Evolutionary conservation across 2,329 filamentous ascomycete genomes (phyloP).

Genomic region (Stagonosporopsis chrysanthemi): DNA sequence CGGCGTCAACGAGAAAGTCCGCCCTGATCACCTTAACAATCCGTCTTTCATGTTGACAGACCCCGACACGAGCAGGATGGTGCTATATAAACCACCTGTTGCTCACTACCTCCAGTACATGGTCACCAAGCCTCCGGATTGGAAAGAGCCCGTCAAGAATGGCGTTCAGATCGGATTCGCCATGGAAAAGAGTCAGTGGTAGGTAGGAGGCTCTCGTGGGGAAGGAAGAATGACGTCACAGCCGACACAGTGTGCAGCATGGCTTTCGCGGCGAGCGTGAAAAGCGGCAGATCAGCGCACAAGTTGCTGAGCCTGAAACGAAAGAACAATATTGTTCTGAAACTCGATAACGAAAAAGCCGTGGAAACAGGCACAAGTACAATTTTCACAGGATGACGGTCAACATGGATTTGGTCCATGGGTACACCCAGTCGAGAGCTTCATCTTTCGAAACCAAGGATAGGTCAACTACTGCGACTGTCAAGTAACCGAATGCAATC

Average conservation of each 20-base stretch:
- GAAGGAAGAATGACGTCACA: neutral
- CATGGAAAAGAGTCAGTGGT: neutral
- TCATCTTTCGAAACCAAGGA: too few species aligned
- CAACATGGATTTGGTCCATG: too few species aligned
- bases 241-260: neutral
- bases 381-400: too few species aligned
- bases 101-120: constrained; percentile 44
- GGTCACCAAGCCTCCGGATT: constrained; percentile 42
- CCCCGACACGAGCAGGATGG: constrained; percentile 29
- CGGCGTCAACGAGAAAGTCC: constrained; percentile 38
- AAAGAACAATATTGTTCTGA: neutral
- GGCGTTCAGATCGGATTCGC: constrained; percentile 4
- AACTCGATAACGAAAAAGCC: neutral
- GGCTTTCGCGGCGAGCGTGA: neutral
- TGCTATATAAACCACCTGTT: constrained; percentile 34
- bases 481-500: neutral
- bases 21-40: constrained; percentile 43
- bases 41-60: constrained; percentile 28
- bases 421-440: too few species aligned
- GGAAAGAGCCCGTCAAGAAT: constrained; percentile 31
- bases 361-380: too few species aligned
- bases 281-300: neutral
- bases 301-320: neutral
- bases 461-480: too few species aligned
- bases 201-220: neutral